These are phyloP conservation scores for Viola pubescens DNA, from an alignment of 441 rosid species.

Conservation along the genomic window DNA sequence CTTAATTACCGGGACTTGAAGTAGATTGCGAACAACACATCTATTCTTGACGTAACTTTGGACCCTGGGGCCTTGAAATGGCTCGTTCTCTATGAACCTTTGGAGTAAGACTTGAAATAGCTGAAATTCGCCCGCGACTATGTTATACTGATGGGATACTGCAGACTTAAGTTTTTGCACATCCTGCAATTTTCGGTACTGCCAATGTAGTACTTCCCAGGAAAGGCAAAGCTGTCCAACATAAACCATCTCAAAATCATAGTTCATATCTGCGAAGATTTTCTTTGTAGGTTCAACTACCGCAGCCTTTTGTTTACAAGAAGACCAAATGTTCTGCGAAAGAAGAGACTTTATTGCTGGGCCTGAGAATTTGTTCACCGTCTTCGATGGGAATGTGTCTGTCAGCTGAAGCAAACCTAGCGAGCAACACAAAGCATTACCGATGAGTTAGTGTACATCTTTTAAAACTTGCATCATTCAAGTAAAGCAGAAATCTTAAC, in stretches of 20 bases:
- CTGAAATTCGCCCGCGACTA: conserved; percentile 63
- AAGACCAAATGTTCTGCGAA: conserved; percentile 33
- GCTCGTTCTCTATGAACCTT: conserved; percentile 64
- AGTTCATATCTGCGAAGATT: conserved; percentile 34
- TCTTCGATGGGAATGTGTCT: conserved; percentile 19
- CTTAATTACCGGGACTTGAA: conserved; percentile 60
- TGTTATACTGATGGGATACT: conserved; percentile 35
- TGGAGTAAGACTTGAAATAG: conserved; percentile 60
- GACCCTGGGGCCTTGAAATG: conserved; percentile 55
- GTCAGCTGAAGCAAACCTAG: conserved; percentile 53
- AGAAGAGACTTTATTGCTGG: conserved; percentile 23
- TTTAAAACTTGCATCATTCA: neutral
- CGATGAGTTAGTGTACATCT: neutral
- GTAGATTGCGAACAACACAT: conserved; percentile 41
- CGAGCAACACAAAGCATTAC: conserved; percentile 2
- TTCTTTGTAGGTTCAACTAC: conserved; percentile 32
- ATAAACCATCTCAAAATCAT: conserved; percentile 57
- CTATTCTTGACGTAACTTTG: conserved; percentile 53
- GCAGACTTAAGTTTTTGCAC: conserved; percentile 27
- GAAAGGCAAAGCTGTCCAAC: conserved; percentile 71
- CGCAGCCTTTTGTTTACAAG: conserved; percentile 28
- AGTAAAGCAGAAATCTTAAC: neutral
- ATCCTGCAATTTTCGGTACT: conserved; percentile 42
- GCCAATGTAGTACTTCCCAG: conserved; percentile 80
- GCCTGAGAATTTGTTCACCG: conserved; percentile 16